These are phyloP conservation scores for Trypanosoma conorhini DNA, from an alignment of 208 protist genomes.

Conservation along the genomic window DNA sequence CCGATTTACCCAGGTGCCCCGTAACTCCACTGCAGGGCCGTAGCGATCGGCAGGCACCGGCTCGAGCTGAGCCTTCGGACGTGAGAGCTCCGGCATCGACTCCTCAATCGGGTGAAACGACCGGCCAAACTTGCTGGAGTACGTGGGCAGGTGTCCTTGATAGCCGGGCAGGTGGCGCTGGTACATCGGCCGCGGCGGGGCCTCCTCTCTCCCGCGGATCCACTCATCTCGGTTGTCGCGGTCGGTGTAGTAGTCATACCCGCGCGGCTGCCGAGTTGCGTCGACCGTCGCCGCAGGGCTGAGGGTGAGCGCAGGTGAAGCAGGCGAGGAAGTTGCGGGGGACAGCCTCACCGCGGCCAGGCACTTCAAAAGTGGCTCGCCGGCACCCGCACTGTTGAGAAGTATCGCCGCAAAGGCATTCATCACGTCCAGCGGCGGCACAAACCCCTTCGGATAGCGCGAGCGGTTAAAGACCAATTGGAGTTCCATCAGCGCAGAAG, in stretches of 20 bases:
- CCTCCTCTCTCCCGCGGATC: conserved; percentile 64
- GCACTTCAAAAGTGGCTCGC: conserved; percentile 19
- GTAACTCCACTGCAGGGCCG: conserved; percentile 52
- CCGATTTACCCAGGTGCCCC: conserved; percentile 58
- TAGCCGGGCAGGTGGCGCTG: conserved; percentile 72
- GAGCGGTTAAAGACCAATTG: conserved; percentile 36
- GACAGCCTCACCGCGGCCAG: conserved; percentile 20
- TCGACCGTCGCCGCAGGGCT: not conserved
- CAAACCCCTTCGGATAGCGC: conserved; percentile 36
- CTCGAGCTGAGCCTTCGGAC: conserved; percentile 38
- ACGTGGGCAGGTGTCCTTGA: conserved; percentile 78
- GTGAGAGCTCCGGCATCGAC: conserved; percentile 70
- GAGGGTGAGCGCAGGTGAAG: not conserved
- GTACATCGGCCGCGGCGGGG: conserved; percentile 54
- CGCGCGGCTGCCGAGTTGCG: conserved; percentile 3
- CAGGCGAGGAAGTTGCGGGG: conserved; percentile 11
- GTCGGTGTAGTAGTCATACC: conserved; percentile 66
- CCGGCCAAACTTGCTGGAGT: conserved; percentile 74
- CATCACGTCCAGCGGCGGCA: conserved; percentile 36
- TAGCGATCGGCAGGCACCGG: conserved; percentile 48
- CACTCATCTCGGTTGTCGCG: conserved; percentile 79
- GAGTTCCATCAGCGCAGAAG: conserved; percentile 17
- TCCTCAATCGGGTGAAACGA: conserved; percentile 91
- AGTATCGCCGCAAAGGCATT: conserved; percentile 44
- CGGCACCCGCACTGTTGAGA: conserved; percentile 22